These are phyloP conservation scores for Colletotrichum abscissum DNA, from an alignment of 2,329 filamentous ascomycete species.

Conservation along the genomic window DNA sequence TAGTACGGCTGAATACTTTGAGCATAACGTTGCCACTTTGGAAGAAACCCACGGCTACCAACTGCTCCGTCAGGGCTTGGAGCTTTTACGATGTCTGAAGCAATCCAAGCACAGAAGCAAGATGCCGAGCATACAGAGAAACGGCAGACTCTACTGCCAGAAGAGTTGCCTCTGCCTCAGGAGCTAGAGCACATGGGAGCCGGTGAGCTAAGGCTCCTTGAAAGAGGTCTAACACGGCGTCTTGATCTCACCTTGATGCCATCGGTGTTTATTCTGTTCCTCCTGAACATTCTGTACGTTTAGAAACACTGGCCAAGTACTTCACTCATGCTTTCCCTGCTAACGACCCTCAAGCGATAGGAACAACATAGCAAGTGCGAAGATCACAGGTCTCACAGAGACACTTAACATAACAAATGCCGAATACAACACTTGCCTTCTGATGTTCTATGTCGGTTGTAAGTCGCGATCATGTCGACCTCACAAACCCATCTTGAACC, in stretches of 20 bases:
- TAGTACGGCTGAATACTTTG: neutral
- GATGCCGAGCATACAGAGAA: slow-evolving; percentile 20
- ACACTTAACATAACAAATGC: slow-evolving; percentile 62
- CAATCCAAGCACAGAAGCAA: slow-evolving; percentile 6
- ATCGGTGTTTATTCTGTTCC: slow-evolving; percentile 19
- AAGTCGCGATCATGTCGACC: neutral
- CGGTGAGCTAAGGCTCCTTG: slow-evolving; percentile 5
- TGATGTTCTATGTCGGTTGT: slow-evolving; percentile 27
- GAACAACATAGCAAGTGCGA: slow-evolving; percentile 59
- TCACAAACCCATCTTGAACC: too few species aligned
- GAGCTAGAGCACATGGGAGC: neutral
- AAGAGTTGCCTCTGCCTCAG: slow-evolving; percentile 12
- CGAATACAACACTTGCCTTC: slow-evolving; percentile 62
- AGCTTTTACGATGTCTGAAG: slow-evolving; percentile 5
- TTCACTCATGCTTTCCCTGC: neutral
- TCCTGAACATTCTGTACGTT: slow-evolving; percentile 13
- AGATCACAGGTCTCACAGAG: slow-evolving; percentile 63
- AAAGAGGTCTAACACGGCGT: neutral
- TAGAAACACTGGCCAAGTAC: neutral
- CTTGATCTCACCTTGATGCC: slow-evolving; percentile 16
- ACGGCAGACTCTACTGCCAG: neutral
- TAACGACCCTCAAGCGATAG: slow-evolving; percentile 34
- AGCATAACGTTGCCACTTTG: neutral
- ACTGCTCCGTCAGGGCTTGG: neutral
- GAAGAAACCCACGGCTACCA: neutral